Evolutionary conservation across 148 eudicot species (phyloP).

Genomic region (Rhododendron mucronatum): DNA sequence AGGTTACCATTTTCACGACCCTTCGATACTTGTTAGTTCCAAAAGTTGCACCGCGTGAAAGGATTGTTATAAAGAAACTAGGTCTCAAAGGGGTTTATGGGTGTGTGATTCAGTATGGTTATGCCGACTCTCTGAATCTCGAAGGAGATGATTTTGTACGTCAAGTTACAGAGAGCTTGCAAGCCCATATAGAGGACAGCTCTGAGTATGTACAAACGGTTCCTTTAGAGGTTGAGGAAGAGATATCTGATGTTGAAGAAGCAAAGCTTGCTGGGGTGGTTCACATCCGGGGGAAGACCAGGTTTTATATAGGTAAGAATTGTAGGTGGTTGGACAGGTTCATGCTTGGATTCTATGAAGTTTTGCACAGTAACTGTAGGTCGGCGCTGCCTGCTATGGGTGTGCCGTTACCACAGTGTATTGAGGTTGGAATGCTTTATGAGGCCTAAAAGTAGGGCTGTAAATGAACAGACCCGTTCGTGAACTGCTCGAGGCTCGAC

Average conservation of each 20-base stretch:
- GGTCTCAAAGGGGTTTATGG: slow-evolving; percentile 49
- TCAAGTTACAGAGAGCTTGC: slow-evolving; percentile 37
- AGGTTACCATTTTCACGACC: slow-evolving; percentile 54
- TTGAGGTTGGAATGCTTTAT: slow-evolving; percentile 57
- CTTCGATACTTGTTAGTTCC: slow-evolving; percentile 55
- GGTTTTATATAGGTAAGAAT: slow-evolving; percentile 46
- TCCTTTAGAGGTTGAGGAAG: slow-evolving; percentile 24
- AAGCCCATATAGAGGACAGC: slow-evolving; percentile 25
- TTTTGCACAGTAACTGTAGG: slow-evolving; percentile 63
- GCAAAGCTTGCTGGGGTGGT: slow-evolving; percentile 53
- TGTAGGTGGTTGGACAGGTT: slow-evolving; percentile 51
- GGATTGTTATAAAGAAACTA: slow-evolving; percentile 37
- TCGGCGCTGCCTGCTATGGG: slow-evolving; percentile 50
- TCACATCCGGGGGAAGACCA: slow-evolving; percentile 61
- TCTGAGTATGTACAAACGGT: slow-evolving; percentile 3
- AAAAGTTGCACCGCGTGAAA: slow-evolving; percentile 40
- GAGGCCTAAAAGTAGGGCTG: slow-evolving; percentile 25
- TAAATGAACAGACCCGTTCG: too few relatives aligned
- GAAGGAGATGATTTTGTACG: slow-evolving; percentile 50
- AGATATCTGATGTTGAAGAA: slow-evolving; percentile 37
- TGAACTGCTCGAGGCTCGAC: too few relatives aligned
- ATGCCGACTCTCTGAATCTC: slow-evolving; percentile 43
- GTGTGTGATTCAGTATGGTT: slow-evolving; percentile 61
- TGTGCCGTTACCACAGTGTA: slow-evolving; percentile 39
- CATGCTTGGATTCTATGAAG: slow-evolving; percentile 63